Base-by-base conservation (phyloP, 2,329 filamentous ascomycete species). In the Cercospora sp. region DNA sequence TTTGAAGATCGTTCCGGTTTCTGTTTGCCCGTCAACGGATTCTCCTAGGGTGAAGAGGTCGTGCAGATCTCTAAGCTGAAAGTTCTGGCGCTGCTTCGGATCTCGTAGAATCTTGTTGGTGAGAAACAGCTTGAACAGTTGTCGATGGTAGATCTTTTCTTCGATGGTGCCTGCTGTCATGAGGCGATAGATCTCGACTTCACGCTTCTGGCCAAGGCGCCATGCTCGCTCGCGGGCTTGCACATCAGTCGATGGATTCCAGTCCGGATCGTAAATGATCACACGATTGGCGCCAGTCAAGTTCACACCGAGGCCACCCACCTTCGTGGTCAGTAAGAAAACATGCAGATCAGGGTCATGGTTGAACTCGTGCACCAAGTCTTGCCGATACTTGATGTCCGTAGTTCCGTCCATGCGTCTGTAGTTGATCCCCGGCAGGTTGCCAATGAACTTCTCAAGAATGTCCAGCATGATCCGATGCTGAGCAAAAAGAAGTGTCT, bases 111-210 rank as follows among this genome's bases (percentile, higher is more conserved):
- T 94, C 79, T 98, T 98, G 81, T 98, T 97, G 3, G 93, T 95
- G 69, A 99, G 85, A 77, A 98, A 97, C 74, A 98, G 94, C 80
- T 99, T 99, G 84, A 96, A 99, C 61, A 99, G 95, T 77, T 99
- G 95, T 16, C 96, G 91, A 79, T 99, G 94, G 71, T 98, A 99
- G 31, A 99, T 99, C 82, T 99, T 99, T 80, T 99, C 95, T 77
- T 99, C 95, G 26, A 99, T 99, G 0, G 96, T 99, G 1, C 95
- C 95, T 5, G 94, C 93, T 3, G 93, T 97, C 91, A 99, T 96
- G n/a, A 99, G 85, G 39, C 96, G 91, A 78, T 97, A 99, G 23
- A 99, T 97, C 4, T 93, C 94, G 30, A 99, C 95, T 59, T 97
- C 93, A 64, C 91, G 90, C 79, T 96, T 97, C 81, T 99, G 95